These are phyloP conservation scores for Jackrogersella multiformis DNA, from an alignment of 495 filamentous ascomycete species.

Conservation along the genomic window DNA sequence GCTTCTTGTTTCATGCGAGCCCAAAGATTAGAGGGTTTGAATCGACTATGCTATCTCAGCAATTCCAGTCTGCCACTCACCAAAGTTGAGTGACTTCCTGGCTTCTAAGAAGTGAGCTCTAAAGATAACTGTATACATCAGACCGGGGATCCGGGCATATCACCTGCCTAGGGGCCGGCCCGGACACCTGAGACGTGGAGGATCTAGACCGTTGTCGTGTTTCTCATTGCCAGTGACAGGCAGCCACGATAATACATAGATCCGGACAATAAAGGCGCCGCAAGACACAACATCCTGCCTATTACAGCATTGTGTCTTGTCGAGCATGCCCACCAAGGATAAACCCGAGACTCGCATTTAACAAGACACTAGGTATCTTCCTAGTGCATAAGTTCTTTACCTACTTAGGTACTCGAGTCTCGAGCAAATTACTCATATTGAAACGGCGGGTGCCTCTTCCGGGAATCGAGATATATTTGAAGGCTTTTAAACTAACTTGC, in stretches of 20 bases:
- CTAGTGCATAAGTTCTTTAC: background rate
- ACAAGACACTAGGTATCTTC: background rate
- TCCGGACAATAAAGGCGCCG: background rate
- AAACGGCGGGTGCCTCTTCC: background rate
- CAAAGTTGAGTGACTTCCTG: background rate
- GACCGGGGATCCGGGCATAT: background rate
- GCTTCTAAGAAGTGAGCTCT: background rate
- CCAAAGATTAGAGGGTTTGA: background rate
- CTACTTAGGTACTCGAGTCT: no score
- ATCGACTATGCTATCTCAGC: background rate
- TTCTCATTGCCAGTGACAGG: background rate
- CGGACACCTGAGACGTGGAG: background rate
- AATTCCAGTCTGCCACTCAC: background rate
- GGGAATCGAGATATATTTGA: background rate
- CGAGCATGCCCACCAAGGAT: background rate
- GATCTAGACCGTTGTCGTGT: background rate
- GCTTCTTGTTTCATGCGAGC: background rate
- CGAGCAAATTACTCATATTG: background rate
- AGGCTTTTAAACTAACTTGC: background rate
- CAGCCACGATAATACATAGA: background rate
- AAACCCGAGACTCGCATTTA: background rate
- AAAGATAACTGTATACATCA: background rate
- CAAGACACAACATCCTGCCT: background rate
- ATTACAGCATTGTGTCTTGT: background rate
- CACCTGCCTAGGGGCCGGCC: background rate